Evolutionary conservation across 1,139 yeast species (phyloP), one percentile per base, ranked within the genome.

Genomic region (Zygosaccharomyces pseudobailii): DNA sequence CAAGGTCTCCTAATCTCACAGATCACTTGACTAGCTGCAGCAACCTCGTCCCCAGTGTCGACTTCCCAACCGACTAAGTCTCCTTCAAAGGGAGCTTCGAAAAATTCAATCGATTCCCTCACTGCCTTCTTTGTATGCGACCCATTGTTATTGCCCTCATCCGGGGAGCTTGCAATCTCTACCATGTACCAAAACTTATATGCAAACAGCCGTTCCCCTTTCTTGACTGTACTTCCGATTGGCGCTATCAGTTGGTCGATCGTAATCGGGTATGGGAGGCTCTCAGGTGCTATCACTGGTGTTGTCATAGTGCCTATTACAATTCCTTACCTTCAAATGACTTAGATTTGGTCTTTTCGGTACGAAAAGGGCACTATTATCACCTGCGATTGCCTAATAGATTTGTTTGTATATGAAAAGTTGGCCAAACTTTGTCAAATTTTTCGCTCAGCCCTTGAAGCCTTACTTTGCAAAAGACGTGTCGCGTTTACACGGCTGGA

Each of bases 21-120:
- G 24, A 89, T 69, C 4, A 69, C 71, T 5, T 73, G 71, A 4
- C 75, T 76, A 22, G 74, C 57, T 51, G 78, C 78, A 21, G 71
- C 70, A 6, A 90, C 72, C 53, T 79, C 82, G 53, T 86, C 87
- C 37, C 86, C 83, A 1, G 72, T 71, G 4, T 67, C 62, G 5
- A 87, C 75, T 32, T 70, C 62, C 55, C 89, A 70, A 13, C 70
- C 62, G 17, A 71, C 68, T 3, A 90, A 67, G 32, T 72, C 71
- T 0, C 98, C 98, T 51, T 80, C 86, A 31, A 88, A 76, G 1
- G 97, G 97, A 35, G 84, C 76, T 63, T 90, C 97, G 62, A 81
- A 89, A 3, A 55, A 58, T 42, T 61, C 65, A n/a, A 61, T 58
- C 2, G 65, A 61, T 37, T 61, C 65, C 30, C 65, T 52, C 3